Evolutionary conservation across 2,329 filamentous ascomycete genomes (phyloP).

Genomic region (Biscogniauxia marginata): DNA sequence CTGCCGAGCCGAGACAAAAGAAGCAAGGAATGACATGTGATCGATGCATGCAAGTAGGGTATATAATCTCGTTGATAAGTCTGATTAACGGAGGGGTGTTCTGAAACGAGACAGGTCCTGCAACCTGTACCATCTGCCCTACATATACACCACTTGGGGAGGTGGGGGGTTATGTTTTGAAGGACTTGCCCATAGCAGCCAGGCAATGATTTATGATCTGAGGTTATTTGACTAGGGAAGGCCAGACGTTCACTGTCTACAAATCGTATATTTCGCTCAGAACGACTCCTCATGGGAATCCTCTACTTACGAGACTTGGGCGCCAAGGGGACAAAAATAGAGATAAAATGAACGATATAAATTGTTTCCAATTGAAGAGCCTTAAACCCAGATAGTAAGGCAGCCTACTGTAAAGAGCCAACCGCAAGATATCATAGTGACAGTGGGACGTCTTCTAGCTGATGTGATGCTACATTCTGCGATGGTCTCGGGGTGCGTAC

Average conservation of each 20-base stretch:
- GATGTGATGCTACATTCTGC: neutral
- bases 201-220: neutral
- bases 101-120: neutral
- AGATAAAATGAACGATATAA: neutral
- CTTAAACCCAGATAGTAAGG: neutral
- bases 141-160: neutral
- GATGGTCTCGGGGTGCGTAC: neutral
- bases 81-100: neutral
- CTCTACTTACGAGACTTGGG: neutral
- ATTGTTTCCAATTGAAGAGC: neutral
- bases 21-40: neutral
- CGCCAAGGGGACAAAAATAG: neutral
- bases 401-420: neutral
- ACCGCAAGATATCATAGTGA: neutral
- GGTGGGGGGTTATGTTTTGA: neutral
- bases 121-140: neutral
- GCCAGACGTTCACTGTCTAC: neutral
- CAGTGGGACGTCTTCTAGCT: neutral
- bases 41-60: neutral
- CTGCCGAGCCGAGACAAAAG: neutral
- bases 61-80: neutral
- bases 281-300: neutral
- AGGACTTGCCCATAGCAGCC: neutral
- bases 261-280: neutral
- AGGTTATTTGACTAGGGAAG: neutral